These are phyloP conservation scores for Cerrena zonata DNA, from an alignment of 1,284 basidiomycete genomes.

Conservation along the genomic window DNA sequence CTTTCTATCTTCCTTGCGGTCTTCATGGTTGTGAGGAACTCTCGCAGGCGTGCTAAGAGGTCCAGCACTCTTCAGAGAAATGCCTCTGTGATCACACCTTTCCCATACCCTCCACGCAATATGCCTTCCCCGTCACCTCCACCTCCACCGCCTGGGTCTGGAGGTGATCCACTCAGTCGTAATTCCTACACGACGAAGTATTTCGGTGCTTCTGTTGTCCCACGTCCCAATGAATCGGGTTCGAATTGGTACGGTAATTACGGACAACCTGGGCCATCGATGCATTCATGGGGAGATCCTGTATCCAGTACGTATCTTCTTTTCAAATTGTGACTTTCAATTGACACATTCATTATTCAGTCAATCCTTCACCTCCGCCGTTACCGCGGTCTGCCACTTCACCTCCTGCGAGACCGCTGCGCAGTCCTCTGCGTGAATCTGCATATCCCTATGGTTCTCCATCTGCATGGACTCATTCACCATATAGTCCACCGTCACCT, in stretches of 20 bases:
- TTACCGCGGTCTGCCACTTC: not conserved
- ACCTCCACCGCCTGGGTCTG: not conserved
- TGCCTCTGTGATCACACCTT: constrained; percentile 1
- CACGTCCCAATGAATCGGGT: not conserved
- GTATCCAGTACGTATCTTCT: not conserved
- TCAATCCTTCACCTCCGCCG: not conserved
- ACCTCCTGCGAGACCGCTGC: not conserved
- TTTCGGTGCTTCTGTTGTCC: not conserved
- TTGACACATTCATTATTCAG: not conserved
- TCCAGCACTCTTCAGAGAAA: not conserved
- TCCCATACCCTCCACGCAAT: not conserved
- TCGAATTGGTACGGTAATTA: too few relatives aligned
- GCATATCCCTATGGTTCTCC: not conserved
- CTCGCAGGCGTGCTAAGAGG: not conserved
- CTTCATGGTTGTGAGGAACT: constrained; percentile 12
- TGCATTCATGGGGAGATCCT: not conserved
- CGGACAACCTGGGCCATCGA: not conserved
- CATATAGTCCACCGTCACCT: constrained; percentile 2
- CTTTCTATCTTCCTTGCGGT: constrained; percentile 17
- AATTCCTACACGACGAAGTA: constrained; percentile 8
- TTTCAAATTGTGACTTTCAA: not conserved
- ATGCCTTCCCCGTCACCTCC: not conserved
- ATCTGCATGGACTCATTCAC: constrained; percentile 2
- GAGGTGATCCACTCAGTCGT: not conserved
- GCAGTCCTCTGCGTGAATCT: not conserved